phyloP scores from a whole-genome alignment of 768 basidiomycete genomes.

The Mycena epipterygia region DNA sequence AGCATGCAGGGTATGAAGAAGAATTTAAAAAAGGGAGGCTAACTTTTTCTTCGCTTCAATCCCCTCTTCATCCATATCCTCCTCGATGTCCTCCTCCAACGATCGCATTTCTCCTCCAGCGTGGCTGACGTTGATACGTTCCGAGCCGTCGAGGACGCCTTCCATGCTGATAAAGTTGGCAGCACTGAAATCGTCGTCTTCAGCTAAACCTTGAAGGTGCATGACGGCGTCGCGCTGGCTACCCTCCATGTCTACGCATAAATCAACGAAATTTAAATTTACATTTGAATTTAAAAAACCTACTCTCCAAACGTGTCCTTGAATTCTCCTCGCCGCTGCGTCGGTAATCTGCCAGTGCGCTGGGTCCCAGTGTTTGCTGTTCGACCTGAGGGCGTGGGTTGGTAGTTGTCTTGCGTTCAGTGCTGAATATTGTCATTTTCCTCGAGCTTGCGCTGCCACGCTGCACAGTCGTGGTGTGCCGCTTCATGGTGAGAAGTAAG shows the following conservation, averaged over 20 bases:
- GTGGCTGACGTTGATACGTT: conserved; percentile 9
- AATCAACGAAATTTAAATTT: not conserved
- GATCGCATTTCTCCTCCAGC: conserved; percentile 3
- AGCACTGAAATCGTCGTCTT: not conserved
- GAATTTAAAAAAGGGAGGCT: not conserved
- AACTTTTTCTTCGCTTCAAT: not conserved
- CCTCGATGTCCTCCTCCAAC: not conserved
- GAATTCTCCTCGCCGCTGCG: too few relatives aligned
- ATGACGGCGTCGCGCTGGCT: not conserved
- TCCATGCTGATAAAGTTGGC: not conserved
- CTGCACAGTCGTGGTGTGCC: too few relatives aligned
- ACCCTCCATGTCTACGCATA: not conserved
- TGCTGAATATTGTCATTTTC: too few relatives aligned
- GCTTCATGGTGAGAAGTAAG: too few relatives aligned
- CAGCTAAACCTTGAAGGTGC: conserved; percentile 2
- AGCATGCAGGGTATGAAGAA: not conserved
- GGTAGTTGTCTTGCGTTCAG: too few relatives aligned
- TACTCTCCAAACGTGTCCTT: too few relatives aligned
- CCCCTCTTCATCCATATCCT: not conserved
- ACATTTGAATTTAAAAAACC: too few relatives aligned
- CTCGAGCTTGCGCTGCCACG: too few relatives aligned
- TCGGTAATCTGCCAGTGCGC: too few relatives aligned
- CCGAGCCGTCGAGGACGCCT: conserved; percentile 2
- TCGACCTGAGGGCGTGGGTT: too few relatives aligned
- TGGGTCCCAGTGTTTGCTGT: too few relatives aligned